These are phyloP conservation scores for Populus alba DNA, from an alignment of 345 rosid genomes.

Conservation along the genomic window DNA sequence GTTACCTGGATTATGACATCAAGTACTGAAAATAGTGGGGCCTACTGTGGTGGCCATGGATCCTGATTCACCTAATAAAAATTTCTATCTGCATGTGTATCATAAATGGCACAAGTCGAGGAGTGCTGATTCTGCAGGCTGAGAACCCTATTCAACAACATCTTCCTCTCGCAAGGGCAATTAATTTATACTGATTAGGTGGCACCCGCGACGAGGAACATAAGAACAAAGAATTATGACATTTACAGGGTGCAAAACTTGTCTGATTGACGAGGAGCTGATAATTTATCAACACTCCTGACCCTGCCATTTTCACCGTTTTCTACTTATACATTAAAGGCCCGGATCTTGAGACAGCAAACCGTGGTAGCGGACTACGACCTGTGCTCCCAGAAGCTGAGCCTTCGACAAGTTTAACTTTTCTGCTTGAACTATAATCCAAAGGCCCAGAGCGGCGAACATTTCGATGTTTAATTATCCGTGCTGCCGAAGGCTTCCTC, in stretches of 20 bases:
- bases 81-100: too few species aligned
- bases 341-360: conserved; percentile 93
- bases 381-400: conserved; percentile 74
- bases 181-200: neutral
- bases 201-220: neutral
- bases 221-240: neutral
- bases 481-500: conserved; percentile 44
- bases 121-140: neutral
- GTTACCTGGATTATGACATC: too few species aligned
- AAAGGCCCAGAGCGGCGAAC: conserved; percentile 85
- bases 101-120: neutral
- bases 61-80: too few species aligned
- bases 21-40: too few species aligned
- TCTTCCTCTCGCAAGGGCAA: neutral
- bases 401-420: conserved; percentile 52
- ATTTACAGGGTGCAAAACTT: conserved; percentile 6
- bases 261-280: neutral
- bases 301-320: neutral
- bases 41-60: too few species aligned
- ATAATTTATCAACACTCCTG: neutral
- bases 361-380: conserved; percentile 85
- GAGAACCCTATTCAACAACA: neutral
- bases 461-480: conserved; percentile 49
- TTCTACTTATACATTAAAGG: conserved; percentile 80
- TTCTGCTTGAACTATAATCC: conserved; percentile 83